Evolutionary conservation across 305 asterid species (phyloP).

Genomic region (Andrographis paniculata): DNA sequence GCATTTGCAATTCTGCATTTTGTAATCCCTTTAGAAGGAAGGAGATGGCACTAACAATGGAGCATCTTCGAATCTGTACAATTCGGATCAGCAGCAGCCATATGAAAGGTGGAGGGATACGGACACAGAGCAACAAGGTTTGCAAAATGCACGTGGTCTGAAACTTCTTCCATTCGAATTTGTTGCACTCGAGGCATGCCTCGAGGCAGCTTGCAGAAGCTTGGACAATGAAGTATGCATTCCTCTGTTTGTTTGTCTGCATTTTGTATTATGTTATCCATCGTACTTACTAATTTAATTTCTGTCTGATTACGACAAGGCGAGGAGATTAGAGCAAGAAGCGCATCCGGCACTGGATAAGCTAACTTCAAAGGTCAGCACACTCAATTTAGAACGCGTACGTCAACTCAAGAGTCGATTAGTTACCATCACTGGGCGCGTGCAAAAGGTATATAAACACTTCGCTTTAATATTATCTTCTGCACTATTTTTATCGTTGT

Average conservation of each 20-base stretch:
- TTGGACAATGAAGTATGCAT: conserved; percentile 63
- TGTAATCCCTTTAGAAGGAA: too few species aligned
- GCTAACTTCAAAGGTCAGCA: conserved; percentile 70
- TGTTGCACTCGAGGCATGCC: conserved; percentile 82
- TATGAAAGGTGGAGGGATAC: too few species aligned
- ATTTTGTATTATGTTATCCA: not conserved
- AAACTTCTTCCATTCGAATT: conserved; percentile 83
- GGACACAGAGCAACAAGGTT: not conserved
- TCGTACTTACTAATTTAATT: not conserved
- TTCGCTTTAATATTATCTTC: not conserved
- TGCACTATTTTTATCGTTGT: too few species aligned
- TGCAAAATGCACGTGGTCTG: conserved; percentile 38
- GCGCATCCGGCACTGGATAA: conserved; percentile 88
- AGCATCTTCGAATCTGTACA: too few species aligned
- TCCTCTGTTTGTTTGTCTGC: too few species aligned
- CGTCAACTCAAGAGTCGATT: conserved; percentile 83
- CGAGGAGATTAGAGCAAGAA: conserved; percentile 74
- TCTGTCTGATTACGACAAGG: conserved; percentile 30
- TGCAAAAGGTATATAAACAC: conserved; percentile 58
- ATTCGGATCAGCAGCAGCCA: too few species aligned
- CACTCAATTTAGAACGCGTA: conserved; percentile 84
- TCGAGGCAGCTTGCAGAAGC: conserved; percentile 79
- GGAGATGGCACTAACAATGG: too few species aligned
- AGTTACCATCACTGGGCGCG: conserved; percentile 91
- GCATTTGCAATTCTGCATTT: too few species aligned